Percentiles rank a stretch among this genome's conserved stretches.
Evolutionary conservation across 1,284 basidiomycete genomes (phyloP).

Genomic region (Schizophyllum commune): DNA sequence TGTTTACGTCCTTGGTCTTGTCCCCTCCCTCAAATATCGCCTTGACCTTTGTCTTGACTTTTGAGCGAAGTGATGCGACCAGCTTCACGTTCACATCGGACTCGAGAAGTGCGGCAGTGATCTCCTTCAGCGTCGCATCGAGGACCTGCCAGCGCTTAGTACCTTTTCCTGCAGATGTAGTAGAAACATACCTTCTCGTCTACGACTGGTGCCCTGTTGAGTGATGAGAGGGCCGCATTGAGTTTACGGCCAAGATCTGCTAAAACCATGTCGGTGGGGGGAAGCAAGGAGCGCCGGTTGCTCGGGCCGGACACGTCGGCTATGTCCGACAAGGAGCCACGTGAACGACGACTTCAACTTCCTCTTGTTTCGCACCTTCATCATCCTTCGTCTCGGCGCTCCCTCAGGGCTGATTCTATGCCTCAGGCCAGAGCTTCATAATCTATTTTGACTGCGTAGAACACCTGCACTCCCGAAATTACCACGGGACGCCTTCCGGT

Average conservation of each 20-base stretch:
- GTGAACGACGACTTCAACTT: constrained; percentile 4
- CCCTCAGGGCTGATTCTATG: no score
- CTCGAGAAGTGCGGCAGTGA: constrained; percentile 90
- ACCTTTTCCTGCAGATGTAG: constrained; percentile 12
- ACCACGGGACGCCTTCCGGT: no score
- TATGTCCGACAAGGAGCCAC: not conserved
- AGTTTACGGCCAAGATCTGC: constrained; percentile 93
- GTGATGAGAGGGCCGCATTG: constrained; percentile 88
- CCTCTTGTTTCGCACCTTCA: not conserved
- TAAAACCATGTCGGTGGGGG: constrained; percentile 73
- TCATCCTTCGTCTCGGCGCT: not conserved
- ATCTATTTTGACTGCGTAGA: no score
- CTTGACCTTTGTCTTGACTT: constrained; percentile 86
- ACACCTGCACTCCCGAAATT: no score
- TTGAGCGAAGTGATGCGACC: constrained; percentile 79
- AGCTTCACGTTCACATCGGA: constrained; percentile 98
- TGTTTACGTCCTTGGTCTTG: constrained; percentile 73
- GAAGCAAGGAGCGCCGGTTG: not conserved
- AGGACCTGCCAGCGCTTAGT: constrained; percentile 51
- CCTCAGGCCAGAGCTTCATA: no score
- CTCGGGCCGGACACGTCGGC: not conserved
- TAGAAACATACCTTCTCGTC: constrained; percentile 70
- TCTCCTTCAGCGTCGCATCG: constrained; percentile 91
- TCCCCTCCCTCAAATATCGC: constrained; percentile 68
- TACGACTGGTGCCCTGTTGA: constrained; percentile 78